Conservation (phyloP, 225 moss, liverwort and hornwort genomes). For the Pseudoscleropodium purum region DNA sequence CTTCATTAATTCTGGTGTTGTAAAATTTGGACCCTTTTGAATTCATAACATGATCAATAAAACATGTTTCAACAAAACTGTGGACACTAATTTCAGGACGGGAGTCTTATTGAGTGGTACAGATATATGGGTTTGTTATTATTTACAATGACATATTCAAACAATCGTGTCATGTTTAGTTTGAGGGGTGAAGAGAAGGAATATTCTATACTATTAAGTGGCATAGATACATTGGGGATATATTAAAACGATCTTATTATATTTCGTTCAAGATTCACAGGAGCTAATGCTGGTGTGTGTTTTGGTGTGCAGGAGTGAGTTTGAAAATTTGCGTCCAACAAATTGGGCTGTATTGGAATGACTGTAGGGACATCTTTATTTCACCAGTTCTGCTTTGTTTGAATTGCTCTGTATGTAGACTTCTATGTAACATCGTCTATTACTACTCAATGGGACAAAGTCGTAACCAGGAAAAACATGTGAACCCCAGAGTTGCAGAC, state of each 20-base stretch:
- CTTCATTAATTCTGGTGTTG: not conserved
- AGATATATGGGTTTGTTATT: not conserved
- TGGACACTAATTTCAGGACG: not conserved
- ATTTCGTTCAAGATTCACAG: not conserved
- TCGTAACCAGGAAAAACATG: not conserved
- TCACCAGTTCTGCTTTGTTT: not conserved
- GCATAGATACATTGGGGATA: not conserved
- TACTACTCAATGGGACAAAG: constrained; percentile 8
- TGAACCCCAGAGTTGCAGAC: not conserved
- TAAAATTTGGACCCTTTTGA: not conserved
- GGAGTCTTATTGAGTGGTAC: not conserved
- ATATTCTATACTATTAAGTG: too few species aligned
- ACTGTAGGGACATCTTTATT: not conserved
- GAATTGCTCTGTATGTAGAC: not conserved
- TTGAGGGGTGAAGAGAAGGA: not conserved
- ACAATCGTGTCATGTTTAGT: not conserved
- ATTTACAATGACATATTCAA: not conserved
- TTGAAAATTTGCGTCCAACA: not conserved
- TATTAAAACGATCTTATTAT: not conserved
- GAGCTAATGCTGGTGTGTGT: not conserved
- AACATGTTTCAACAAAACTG: not conserved
- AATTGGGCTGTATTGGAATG: not conserved
- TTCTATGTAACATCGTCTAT: constrained; percentile 7
- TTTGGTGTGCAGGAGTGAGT: constrained; percentile 17
- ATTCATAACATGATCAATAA: not conserved